phyloP scores from a whole-genome alignment of 2,329 filamentous ascomycete genomes.

The Helotiales sp. region DNA sequence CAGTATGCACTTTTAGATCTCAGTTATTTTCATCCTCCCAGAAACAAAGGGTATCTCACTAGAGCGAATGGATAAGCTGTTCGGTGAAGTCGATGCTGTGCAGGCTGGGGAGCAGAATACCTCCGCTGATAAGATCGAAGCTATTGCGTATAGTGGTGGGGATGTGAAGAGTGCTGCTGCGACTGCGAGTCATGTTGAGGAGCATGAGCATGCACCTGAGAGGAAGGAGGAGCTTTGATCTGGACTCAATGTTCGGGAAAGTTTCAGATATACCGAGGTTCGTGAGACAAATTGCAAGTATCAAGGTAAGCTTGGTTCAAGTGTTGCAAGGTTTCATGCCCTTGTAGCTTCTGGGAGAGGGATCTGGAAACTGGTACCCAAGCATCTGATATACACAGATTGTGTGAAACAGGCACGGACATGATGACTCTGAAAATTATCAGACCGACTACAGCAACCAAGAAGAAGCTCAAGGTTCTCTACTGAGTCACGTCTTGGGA shows the following conservation, averaged over 20 bases:
- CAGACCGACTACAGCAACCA: too few species aligned
- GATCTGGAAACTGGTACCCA: too few species aligned
- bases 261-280: too few species aligned
- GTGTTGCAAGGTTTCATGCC: too few species aligned
- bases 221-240: neutral
- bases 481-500: too few species aligned
- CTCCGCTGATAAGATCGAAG: slow-evolving; percentile 30
- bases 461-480: too few species aligned
- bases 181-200: slow-evolving; percentile 3
- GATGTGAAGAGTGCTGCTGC: slow-evolving; percentile 3
- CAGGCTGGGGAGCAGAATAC: slow-evolving; percentile 34
- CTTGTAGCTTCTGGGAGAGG: too few species aligned
- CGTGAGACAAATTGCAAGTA: too few species aligned
- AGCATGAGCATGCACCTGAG: neutral
- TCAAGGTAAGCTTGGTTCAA: too few species aligned
- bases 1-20: slow-evolving; percentile 33
- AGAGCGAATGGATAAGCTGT: slow-evolving; percentile 55
- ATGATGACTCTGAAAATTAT: too few species aligned
- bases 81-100: slow-evolving; percentile 39
- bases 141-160: slow-evolving; percentile 17
- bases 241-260: neutral
- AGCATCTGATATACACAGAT: too few species aligned
- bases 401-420: too few species aligned
- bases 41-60: slow-evolving; percentile 56
- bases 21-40: slow-evolving; percentile 51